A percentile compares a stretch with the other conserved stretches of the same genome.
Evolutionary conservation across 306 rosid species (phyloP).

Genomic region (Ceratonia siliqua): DNA sequence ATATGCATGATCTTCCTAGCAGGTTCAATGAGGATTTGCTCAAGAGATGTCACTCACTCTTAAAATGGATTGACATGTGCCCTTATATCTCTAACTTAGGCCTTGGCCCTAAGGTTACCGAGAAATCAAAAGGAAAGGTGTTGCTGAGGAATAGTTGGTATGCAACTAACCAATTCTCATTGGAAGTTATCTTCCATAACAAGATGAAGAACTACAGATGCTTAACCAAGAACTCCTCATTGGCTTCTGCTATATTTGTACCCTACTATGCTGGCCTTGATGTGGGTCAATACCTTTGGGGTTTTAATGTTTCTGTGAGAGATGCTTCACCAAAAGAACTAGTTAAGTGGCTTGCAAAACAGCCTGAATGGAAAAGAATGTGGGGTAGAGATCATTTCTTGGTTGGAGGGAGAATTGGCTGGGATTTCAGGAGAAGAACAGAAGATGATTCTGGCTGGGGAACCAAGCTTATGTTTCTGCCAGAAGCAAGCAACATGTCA

Average conservation of each 20-base stretch:
- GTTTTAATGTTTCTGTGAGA: constrained; percentile 38
- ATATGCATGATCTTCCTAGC: constrained; percentile 49
- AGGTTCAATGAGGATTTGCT: constrained; percentile 54
- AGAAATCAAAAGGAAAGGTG: constrained; percentile 7
- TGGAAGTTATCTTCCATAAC: constrained; percentile 64
- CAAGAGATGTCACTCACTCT: constrained; percentile 43
- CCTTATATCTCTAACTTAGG: constrained; percentile 48
- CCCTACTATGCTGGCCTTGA: constrained; percentile 66
- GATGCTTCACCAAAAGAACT: constrained; percentile 50
- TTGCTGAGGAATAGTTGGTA: constrained; percentile 45
- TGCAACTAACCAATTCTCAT: constrained; percentile 56
- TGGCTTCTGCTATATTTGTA: constrained; percentile 62
- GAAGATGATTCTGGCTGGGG: constrained; percentile 55
- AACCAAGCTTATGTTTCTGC: constrained; percentile 54
- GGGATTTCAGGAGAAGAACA: constrained; percentile 51
- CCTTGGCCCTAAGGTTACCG: constrained; percentile 41
- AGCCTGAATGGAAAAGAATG: constrained; percentile 55
- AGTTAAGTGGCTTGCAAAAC: constrained; percentile 42
- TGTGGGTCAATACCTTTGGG: constrained; percentile 55
- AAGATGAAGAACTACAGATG: constrained; percentile 60
- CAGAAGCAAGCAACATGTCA: constrained; percentile 54
- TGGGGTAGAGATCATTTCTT: constrained; percentile 66
- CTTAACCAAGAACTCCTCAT: constrained; percentile 57
- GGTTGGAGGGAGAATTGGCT: constrained; percentile 55
- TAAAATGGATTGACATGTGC: constrained; percentile 53